Conservation (phyloP, 2,329 filamentous ascomycete species). For the Whalleya microplaca region DNA sequence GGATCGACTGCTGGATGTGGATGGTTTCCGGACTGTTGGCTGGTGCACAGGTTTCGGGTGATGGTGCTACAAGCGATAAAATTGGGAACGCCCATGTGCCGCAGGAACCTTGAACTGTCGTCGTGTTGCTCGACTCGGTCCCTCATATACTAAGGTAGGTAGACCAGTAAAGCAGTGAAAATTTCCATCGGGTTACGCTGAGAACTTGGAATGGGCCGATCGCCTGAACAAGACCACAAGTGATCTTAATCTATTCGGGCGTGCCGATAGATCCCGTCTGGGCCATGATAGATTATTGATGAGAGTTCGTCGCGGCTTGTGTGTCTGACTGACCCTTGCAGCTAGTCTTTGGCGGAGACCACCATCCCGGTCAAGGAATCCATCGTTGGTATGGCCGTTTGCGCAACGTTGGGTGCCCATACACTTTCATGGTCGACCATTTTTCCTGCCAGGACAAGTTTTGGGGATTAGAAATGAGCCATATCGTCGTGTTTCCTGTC, state of each 20-base stretch:
- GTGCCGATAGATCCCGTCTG: background rate
- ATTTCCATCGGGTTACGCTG: background rate
- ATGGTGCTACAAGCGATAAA: conserved; percentile 11
- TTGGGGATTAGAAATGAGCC: conserved; percentile 1
- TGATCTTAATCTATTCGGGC: background rate
- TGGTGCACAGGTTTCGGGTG: conserved; percentile 18
- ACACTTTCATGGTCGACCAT: conserved; percentile 13
- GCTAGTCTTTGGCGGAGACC: conserved; percentile 28
- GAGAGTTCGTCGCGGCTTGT: conserved; percentile 28
- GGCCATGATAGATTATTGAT: conserved; percentile 3
- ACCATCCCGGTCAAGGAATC: conserved; percentile 31
- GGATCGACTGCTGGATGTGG: conserved; percentile 1
- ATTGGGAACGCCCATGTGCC: conserved; percentile 13
- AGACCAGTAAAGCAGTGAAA: too few species aligned
- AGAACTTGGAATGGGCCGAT: background rate
- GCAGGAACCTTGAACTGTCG: conserved; percentile 7
- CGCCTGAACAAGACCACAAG: background rate
- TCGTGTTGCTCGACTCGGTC: conserved; percentile 7
- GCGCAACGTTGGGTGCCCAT: conserved; percentile 29
- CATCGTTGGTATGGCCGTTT: conserved; percentile 32
- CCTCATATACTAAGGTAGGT: conserved; percentile 2
- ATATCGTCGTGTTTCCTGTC: conserved; percentile 1
- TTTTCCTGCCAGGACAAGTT: conserved; percentile 1
- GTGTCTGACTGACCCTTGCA: conserved; percentile 31
- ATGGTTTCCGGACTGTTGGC: conserved; percentile 3